Percentiles rank a stretch among this genome's conserved stretches.
Evolutionary conservation across 345 rosid genomes (phyloP).

Genomic region (Populus alba): DNA sequence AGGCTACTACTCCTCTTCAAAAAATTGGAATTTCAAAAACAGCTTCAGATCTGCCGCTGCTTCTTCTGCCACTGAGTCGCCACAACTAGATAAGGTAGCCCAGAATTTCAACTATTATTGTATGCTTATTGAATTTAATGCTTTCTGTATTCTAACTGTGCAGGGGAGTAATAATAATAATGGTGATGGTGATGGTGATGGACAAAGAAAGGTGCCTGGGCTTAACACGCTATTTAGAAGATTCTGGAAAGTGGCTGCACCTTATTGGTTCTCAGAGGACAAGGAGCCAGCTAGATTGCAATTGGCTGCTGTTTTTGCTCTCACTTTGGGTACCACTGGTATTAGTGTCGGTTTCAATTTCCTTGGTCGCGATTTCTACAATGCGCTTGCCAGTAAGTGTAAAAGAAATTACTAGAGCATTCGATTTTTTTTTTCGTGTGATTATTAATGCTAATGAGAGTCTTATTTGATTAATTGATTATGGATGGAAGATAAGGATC

Average conservation of each 20-base stretch:
- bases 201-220: conserved; percentile 36
- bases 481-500: conserved; percentile 63
- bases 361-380: conserved; percentile 98
- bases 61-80: no score
- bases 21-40: no score
- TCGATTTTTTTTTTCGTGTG: no score
- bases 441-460: no score
- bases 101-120: no score
- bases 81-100: no score
- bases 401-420: no score
- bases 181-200: conserved; percentile 10
- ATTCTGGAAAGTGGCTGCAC: conserved; percentile 91
- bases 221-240: conserved; percentile 45
- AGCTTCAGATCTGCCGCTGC: no score
- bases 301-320: conserved; percentile 81
- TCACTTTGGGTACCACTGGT: conserved; percentile 85
- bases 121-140: no score
- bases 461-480: no score
- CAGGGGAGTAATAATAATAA: not conserved
- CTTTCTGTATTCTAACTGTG: no score
- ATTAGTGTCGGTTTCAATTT: conserved; percentile 92
- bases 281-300: conserved; percentile 70
- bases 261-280: conserved; percentile 88
- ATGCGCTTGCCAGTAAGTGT: conserved; percentile 75
- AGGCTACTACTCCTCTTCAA: no score